Evolutionary conservation across 805 yeast genomes (phyloP).

Genomic region (Teunomyces stri): DNA sequence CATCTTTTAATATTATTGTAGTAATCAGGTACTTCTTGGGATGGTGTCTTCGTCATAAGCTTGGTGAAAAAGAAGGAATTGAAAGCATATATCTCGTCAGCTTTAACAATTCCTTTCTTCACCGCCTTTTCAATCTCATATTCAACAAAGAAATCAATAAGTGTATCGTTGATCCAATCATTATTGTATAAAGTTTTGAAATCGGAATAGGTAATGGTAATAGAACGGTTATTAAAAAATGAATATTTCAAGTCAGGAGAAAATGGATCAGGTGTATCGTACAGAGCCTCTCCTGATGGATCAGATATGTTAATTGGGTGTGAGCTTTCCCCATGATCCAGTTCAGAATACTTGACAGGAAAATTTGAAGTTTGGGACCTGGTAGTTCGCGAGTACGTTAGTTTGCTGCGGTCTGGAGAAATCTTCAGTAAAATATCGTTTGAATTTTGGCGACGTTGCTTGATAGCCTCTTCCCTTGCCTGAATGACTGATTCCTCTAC

Average conservation of each 20-base stretch:
- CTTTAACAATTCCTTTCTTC: slow-evolving; percentile 19
- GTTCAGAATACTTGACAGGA: not conserved
- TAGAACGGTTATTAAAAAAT: slow-evolving; percentile 52
- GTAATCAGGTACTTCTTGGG: slow-evolving; percentile 29
- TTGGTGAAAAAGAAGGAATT: slow-evolving; percentile 83
- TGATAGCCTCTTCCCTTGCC: not conserved
- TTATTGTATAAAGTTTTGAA: slow-evolving; percentile 74
- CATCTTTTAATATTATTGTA: slow-evolving; percentile 72
- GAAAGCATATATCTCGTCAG: slow-evolving; percentile 53
- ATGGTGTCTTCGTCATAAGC: slow-evolving; percentile 36
- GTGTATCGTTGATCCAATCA: slow-evolving; percentile 86
- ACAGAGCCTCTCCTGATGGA: not conserved
- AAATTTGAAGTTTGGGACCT: slow-evolving; percentile 4
- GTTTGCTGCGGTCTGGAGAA: not conserved
- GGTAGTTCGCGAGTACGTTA: slow-evolving; percentile 4
- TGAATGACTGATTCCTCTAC: not conserved
- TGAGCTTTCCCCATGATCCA: not conserved
- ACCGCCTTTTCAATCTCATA: slow-evolving; percentile 47
- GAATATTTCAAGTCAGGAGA: slow-evolving; percentile 46
- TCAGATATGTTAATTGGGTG: not conserved
- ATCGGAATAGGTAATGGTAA: slow-evolving; percentile 65
- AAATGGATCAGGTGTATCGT: slow-evolving; percentile 39
- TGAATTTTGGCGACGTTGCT: not conserved
- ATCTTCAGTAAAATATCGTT: not conserved
- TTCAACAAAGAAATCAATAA: slow-evolving; percentile 80